phyloP scores from a whole-genome alignment of 139 green algal genomes.

The Ulvella scutata region DNA sequence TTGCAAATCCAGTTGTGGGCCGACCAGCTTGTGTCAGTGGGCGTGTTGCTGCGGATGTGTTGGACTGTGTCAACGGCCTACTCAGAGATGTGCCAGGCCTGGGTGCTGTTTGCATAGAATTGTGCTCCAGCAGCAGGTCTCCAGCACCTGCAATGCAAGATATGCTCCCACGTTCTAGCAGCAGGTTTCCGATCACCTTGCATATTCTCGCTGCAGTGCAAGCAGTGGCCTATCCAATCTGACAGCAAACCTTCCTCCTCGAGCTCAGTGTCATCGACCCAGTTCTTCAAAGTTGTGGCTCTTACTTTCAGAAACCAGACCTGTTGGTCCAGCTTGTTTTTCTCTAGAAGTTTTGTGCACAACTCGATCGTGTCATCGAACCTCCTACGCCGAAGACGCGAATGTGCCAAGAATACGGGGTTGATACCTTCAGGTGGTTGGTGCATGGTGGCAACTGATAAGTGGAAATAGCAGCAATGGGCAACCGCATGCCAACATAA shows the following conservation, averaged over 20 bases:
- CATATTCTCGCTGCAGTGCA: too few relatives aligned
- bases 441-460: too few relatives aligned
- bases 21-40: constrained; percentile 37
- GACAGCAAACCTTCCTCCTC: constrained; percentile 50
- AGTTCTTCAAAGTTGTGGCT: constrained; percentile 54
- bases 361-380: constrained; percentile 52
- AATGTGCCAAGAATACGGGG: constrained; percentile 46
- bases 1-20: constrained; percentile 49
- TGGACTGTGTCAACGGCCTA: constrained; percentile 22
- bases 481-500: too few relatives aligned
- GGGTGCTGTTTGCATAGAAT: constrained; percentile 35
- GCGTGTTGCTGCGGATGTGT: constrained; percentile 23
- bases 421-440: constrained; percentile 15
- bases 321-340: constrained; percentile 54
- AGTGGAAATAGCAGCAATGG: too few relatives aligned
- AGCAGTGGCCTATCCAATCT: too few relatives aligned
- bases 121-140: constrained; percentile 55
- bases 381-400: constrained; percentile 20
- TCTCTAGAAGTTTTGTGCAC: constrained; percentile 40
- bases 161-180: too few relatives aligned
- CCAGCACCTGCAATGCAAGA: constrained; percentile 3
- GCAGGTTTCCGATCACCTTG: too few relatives aligned
- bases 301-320: constrained; percentile 64
- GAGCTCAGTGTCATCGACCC: constrained; percentile 68
- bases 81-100: constrained; percentile 46